Base-by-base conservation (phyloP, 1,284 basidiomycete species). In the Phaffia rhodozyma region DNA sequence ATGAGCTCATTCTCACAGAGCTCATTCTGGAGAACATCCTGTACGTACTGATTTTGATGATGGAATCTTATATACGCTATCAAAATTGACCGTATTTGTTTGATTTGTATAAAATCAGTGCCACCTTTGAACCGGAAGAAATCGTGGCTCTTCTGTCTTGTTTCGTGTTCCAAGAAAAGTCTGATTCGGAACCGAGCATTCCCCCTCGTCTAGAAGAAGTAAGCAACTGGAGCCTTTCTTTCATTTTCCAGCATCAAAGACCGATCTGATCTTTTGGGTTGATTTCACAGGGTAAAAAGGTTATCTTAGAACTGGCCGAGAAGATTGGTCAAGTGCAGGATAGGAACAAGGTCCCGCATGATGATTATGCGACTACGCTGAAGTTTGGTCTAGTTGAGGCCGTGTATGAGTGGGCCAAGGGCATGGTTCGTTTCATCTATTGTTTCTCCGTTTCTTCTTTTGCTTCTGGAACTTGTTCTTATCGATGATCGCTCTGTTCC, bases 361-460 rank as follows among this genome's bases (percentile, higher is more conserved):
- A 88, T 69, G 89, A 87, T 66, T 87, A 87, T 72, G 81, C 83
- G 38, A 81, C 79, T 57, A 78, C 77, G 67, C 82, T 91, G 68
- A 94, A 93, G 75, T 87, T 89, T 68, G 94, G 94, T 1, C 78
- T 99, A 30, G 85, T 91, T 16, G 90, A 96, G 72, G 93, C 97
- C 0, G 94, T 97, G 9, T 97, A 97, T 74, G 92, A 97, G 75
- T 99, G 96, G 96, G 93, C 96, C 0, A 88, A 87, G 72, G 96
- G 96, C 62, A 96, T 93, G 87, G 93, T 93, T 70, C 71, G 83
- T 47, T 47, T 55, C n/a, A 30, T 48, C 52, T 54, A n/a, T 38
- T 53, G 43, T 38, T 25, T 53, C 30, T 30, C 13, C 13, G 16
- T 5, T 47, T 47, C 55, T 52, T 25, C 9, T n/a, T 20, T 21